Evolutionary conservation across 805 yeast species (phyloP).

Genomic region (Kazachstania kunashirensis): DNA sequence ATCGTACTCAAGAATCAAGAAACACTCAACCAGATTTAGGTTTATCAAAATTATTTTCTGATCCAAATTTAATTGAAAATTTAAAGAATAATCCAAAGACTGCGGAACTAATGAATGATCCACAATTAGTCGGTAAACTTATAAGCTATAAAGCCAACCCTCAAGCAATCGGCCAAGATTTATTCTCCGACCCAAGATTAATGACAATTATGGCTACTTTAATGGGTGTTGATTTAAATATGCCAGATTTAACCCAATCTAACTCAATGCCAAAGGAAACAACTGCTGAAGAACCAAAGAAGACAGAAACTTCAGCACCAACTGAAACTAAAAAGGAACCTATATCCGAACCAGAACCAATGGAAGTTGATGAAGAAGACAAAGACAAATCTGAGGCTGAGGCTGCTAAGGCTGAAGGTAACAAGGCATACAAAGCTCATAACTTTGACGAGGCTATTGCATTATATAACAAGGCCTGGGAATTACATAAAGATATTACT

Average conservation of each 20-base stretch:
- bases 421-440: conserved; percentile 72
- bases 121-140: conserved; percentile 62
- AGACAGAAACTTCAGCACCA: conserved; percentile 9
- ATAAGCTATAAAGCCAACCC: conserved; percentile 59
- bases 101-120: conserved; percentile 78
- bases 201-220: conserved; percentile 81
- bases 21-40: conserved; percentile 60
- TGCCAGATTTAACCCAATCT: conserved; percentile 28
- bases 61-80: conserved; percentile 68
- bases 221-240: conserved; percentile 69
- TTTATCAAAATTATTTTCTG: conserved; percentile 64
- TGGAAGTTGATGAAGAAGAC: conserved; percentile 30
- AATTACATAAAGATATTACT: conserved; percentile 70
- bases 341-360: conserved; percentile 29
- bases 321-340: conserved; percentile 9
- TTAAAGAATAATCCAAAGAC: conserved; percentile 81
- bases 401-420: conserved; percentile 73
- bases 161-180: conserved; percentile 55
- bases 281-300: conserved; percentile 18
- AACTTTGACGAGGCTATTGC: conserved; percentile 90
- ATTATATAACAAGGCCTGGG: conserved; percentile 80
- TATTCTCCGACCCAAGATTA: conserved; percentile 73
- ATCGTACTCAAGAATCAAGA: conserved; percentile 45
- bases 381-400: conserved; percentile 45
- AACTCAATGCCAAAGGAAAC: conserved; percentile 25